A percentile compares a stretch with the other conserved stretches of the same genome.
These are phyloP conservation scores for Rostrohypoxylon terebratum DNA, from an alignment of 495 filamentous ascomycete species.

Conservation along the genomic window DNA sequence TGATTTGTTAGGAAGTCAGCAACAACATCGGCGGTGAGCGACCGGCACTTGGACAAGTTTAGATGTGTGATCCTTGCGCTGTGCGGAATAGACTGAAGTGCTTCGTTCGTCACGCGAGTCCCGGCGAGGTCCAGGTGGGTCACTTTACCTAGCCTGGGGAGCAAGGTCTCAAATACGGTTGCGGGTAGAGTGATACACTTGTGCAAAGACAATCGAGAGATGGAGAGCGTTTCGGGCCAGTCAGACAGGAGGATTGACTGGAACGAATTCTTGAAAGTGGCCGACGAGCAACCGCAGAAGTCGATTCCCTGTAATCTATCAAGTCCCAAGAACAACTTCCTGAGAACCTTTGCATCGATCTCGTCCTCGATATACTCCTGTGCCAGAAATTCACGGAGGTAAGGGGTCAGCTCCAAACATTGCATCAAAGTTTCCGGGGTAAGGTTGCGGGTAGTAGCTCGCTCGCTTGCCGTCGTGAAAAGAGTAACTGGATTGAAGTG, in stretches of 20 bases:
- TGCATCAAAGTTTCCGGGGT: conserved; percentile 79
- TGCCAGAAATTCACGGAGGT: conserved; percentile 81
- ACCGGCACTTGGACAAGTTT: conserved; percentile 80
- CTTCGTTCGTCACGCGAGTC: conserved; percentile 80
- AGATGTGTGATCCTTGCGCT: conserved; percentile 82
- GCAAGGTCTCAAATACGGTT: conserved; percentile 74
- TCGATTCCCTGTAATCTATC: conserved; percentile 78
- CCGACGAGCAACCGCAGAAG: conserved; percentile 82
- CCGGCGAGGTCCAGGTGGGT: conserved; percentile 86
- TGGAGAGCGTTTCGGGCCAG: conserved; percentile 64
- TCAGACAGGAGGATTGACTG: conserved; percentile 51
- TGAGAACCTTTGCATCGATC: conserved; percentile 73
- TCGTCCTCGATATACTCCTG: conserved; percentile 90
- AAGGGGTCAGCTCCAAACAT: conserved; percentile 80
- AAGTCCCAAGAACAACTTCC: conserved; percentile 79
- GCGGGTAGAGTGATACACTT: conserved; percentile 81
- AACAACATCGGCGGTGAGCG: conserved; percentile 72
- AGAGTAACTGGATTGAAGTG: conserved; percentile 88
- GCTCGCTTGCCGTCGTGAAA: conserved; percentile 83
- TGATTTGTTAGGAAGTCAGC: conserved; percentile 80
- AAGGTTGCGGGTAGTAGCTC: conserved; percentile 81
- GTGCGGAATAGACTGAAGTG: conserved; percentile 76
- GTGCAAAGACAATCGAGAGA: conserved; percentile 80
- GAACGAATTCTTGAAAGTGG: conserved; percentile 72
- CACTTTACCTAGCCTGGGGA: conserved; percentile 75